Base-by-base conservation (phyloP, 169 alveolate species). In the Plasmodium gaboni region DNA sequence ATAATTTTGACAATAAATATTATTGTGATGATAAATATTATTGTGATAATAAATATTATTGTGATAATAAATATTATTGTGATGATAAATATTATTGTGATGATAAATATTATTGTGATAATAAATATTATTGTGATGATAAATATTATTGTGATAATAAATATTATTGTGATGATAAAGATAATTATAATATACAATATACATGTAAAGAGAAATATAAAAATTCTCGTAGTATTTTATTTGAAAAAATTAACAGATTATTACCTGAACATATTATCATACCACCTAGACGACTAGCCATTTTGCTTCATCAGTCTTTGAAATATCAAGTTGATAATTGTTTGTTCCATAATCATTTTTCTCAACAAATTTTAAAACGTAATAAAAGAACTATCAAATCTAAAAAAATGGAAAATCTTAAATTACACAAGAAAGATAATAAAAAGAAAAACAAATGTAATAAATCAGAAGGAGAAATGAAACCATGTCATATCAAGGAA, bases 231-330 rank as follows among this genome's bases (percentile, higher is more conserved):
- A 80, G 68, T 51, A 17, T 80, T 2, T 17, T 80, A 48, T 80
- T 80, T 80, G 90, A 80, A 67, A 80, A 80, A 80, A 80, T 80
- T 17, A 80, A 80, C 68, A 69, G 90, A 55, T 80, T 80, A 70
- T 55, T 80, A 50, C 90, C 90, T 51, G 90, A 80, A 38, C 80
- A 80, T 46, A 44, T 80, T 12, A 67, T 80, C 10, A n/a, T 80
- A 28, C 90, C 90, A 3, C 90, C 90, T 22, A 80, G 90, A 46
- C 28, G 90, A 38, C 24, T 80, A 80, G 90, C 90, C 17, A 80
- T 80, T 80, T 55, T 80, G 60, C 26, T 80, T n/a, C 90, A 80
- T 38, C 90, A 80, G 63, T 80, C 90, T 1, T 71, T 80, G 2
- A 80, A 80, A 26, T 80, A 80, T 48, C 90, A 80, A 59, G 83